Conservation (phyloP, 176 grass and related monocot species). For the Eremochloa ophiuroides region DNA sequence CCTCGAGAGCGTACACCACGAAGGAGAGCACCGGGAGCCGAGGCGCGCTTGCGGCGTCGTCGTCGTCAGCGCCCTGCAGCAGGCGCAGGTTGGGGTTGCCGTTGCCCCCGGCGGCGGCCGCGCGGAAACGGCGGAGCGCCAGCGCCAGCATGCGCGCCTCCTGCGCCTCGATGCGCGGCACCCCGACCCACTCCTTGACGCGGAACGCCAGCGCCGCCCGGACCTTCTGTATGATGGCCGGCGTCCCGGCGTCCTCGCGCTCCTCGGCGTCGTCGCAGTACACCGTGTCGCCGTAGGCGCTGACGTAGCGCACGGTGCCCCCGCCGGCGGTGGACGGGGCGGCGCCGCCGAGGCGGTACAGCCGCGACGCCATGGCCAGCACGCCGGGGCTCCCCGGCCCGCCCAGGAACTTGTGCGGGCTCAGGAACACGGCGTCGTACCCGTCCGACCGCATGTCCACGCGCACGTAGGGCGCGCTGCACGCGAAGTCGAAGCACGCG, state of each 20-base stretch:
- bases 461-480: slow-evolving; percentile 66
- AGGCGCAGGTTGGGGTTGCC: slow-evolving; percentile 37
- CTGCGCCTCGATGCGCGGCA: slow-evolving; percentile 27
- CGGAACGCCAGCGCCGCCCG: slow-evolving; percentile 61
- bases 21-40: slow-evolving; percentile 74
- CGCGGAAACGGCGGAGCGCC: slow-evolving; percentile 7
- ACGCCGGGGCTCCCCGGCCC: slow-evolving; percentile 66
- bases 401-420: slow-evolving; percentile 75
- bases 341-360: slow-evolving; percentile 48
- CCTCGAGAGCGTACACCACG: slow-evolving; percentile 27
- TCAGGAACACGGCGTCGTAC: slow-evolving; percentile 77
- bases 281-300: slow-evolving; percentile 58
- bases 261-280: slow-evolving; percentile 65
- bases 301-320: slow-evolving; percentile 74
- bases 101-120: too few species aligned
- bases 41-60: background rate
- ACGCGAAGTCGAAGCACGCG: slow-evolving; percentile 83
- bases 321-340: slow-evolving; percentile 72
- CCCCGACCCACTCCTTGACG: slow-evolving; percentile 72
- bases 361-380: slow-evolving; percentile 61
- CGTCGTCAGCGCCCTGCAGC: slow-evolving; percentile 42
- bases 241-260: slow-evolving; percentile 71
- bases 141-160: slow-evolving; percentile 21
- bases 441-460: slow-evolving; percentile 73
- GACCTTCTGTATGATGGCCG: slow-evolving; percentile 75